phyloP scores from a whole-genome alignment of 371 early-diverging fungal species.

The Zychaea mexicana region DNA sequence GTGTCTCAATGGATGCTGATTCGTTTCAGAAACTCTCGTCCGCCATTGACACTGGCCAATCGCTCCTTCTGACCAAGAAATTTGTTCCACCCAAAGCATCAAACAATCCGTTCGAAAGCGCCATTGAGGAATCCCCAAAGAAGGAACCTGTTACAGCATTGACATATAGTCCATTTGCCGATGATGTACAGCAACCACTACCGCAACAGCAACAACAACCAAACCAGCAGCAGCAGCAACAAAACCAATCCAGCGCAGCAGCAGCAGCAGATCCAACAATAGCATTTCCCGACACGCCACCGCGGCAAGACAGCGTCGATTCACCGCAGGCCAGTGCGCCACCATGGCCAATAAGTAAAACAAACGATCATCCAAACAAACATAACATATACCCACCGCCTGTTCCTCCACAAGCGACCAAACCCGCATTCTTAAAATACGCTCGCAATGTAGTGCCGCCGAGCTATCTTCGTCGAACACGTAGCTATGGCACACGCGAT shows the following conservation, averaged over 20 bases:
- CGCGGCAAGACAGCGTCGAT: background rate
- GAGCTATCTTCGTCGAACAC: slow-evolving; percentile 27
- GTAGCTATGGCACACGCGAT: slow-evolving; percentile 18
- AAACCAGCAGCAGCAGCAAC: background rate
- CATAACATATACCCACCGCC: slow-evolving; percentile 38
- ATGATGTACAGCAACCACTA: background rate
- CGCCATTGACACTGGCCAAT: slow-evolving; percentile 37
- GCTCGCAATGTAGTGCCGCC: slow-evolving; percentile 26
- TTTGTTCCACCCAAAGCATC: slow-evolving; percentile 38
- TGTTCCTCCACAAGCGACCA: slow-evolving; percentile 45
- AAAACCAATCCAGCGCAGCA: slow-evolving; percentile 5
- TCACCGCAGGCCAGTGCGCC: slow-evolving; percentile 10
- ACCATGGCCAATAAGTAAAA: slow-evolving; percentile 4
- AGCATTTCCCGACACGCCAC: background rate
- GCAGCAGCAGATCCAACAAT: background rate
- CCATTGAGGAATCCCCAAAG: slow-evolving; percentile 10
- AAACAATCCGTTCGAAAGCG: slow-evolving; percentile 24
- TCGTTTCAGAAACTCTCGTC: slow-evolving; percentile 21
- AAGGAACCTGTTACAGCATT: background rate
- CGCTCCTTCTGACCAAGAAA: slow-evolving; percentile 39
- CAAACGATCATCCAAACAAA: slow-evolving; percentile 33
- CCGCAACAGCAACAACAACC: background rate
- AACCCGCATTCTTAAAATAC: slow-evolving; percentile 43
- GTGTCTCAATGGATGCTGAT: slow-evolving; percentile 29
- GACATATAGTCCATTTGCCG: slow-evolving; percentile 5